Conservation (phyloP, 2,329 filamentous ascomycete genomes). For the Sordariomycetes sp. region DNA sequence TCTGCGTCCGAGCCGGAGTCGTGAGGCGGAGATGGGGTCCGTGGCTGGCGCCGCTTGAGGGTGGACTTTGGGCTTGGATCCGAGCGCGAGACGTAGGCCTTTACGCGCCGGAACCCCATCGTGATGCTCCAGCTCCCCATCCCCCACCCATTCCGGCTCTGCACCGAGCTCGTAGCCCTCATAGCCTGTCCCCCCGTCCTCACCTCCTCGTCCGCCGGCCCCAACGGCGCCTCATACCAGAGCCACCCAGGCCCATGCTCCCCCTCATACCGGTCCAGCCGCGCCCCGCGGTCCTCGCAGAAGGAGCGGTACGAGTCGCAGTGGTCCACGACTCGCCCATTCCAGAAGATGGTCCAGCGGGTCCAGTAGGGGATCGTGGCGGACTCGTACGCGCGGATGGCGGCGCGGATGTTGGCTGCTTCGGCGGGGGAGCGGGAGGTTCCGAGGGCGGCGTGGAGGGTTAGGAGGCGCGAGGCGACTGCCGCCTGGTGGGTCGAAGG, state of each 20-base stretch:
- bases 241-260: slow-evolving; percentile 26
- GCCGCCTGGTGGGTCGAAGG: slow-evolving; percentile 13
- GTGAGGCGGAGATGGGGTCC: too few relatives aligned
- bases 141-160: slow-evolving; percentile 13
- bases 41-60: not conserved
- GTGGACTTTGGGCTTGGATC: not conserved
- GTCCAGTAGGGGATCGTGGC: slow-evolving; percentile 24
- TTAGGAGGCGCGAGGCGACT: slow-evolving; percentile 17
- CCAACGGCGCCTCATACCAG: slow-evolving; percentile 30
- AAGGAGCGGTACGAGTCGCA: slow-evolving; percentile 23
- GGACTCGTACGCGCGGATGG: slow-evolving; percentile 24
- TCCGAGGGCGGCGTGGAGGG: slow-evolving; percentile 16
- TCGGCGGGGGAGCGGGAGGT: slow-evolving; percentile 20
- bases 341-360: slow-evolving; percentile 27
- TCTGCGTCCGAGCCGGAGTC: too few relatives aligned
- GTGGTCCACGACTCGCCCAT: slow-evolving; percentile 25
- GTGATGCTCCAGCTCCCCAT: slow-evolving; percentile 15
- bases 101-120: slow-evolving; percentile 14
- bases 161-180: slow-evolving; percentile 15
- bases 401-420: slow-evolving; percentile 24
- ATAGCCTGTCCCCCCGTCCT: slow-evolving; percentile 12
- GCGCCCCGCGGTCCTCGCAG: slow-evolving; percentile 19
- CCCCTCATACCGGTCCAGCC: slow-evolving; percentile 22
- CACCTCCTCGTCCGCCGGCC: slow-evolving; percentile 8
- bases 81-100: not conserved